These are phyloP conservation scores for Saccharomycopsis olivae DNA, from an alignment of 805 yeast genomes.

Conservation along the genomic window DNA sequence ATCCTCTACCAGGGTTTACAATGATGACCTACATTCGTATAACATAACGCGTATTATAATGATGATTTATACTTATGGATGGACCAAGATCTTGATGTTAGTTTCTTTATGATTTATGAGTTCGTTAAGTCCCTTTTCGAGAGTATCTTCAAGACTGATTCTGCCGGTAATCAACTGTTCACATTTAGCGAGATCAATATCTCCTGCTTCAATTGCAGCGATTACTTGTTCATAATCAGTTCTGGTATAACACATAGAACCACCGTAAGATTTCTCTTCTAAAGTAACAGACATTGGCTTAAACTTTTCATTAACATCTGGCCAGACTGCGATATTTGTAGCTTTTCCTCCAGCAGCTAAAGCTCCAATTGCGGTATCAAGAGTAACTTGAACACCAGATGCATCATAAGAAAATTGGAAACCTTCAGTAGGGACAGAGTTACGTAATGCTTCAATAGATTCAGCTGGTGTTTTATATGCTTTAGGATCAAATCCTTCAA, in stretches of 20 bases:
- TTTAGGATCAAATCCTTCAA: slow-evolving; percentile 33
- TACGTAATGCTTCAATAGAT: slow-evolving; percentile 28
- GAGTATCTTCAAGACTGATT: slow-evolving; percentile 38
- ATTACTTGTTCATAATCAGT: slow-evolving; percentile 49
- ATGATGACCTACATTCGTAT: too few species aligned
- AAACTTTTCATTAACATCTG: slow-evolving; percentile 36
- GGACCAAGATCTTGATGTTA: slow-evolving; percentile 43
- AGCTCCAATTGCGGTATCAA: slow-evolving; percentile 39
- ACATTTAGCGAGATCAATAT: slow-evolving; percentile 34
- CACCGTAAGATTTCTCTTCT: slow-evolving; percentile 45
- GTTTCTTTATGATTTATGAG: slow-evolving; percentile 41
- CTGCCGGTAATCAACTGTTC: slow-evolving; percentile 43
- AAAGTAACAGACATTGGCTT: slow-evolving; percentile 47
- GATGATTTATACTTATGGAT: too few species aligned
- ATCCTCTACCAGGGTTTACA: too few species aligned
- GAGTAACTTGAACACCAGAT: slow-evolving; percentile 44
- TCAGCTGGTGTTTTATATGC: slow-evolving; percentile 27
- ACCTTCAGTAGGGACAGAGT: slow-evolving; percentile 34
- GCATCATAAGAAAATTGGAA: slow-evolving; percentile 43
- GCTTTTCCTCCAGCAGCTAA: slow-evolving; percentile 44
- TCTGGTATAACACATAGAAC: slow-evolving; percentile 51
- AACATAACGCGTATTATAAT: too few species aligned
- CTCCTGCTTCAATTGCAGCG: slow-evolving; percentile 36
- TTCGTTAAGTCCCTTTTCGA: slow-evolving; percentile 43
- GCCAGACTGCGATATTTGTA: slow-evolving; percentile 62